Evolutionary conservation across 75 land plant species (phyloP), one percentile per base, ranked within the genome.

Genomic region (Larix kaempferi): DNA sequence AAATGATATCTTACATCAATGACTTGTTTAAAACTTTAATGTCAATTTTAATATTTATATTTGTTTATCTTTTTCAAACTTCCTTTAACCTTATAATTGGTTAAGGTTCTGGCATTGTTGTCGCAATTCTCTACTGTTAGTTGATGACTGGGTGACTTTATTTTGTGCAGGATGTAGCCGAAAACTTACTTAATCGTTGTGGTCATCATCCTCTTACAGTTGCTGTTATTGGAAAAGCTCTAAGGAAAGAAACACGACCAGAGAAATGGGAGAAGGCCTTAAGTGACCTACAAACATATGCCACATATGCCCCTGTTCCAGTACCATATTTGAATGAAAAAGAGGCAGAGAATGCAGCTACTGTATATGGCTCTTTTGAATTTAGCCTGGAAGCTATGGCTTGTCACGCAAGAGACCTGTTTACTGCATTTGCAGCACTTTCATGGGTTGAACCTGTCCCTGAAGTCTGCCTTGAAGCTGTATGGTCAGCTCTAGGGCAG

Each of bases 141-240:
- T 67, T 44, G 16, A 37, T 67, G n/a, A 17, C 49, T 37, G 19
- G 2, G 22, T 67, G 33, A 74, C 61, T 3, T 74, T 52, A 54
- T 77, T 29, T 57, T 5, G 56, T 58, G 59, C 61, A 84, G 88
- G 58, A 69, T 29, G 57, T 75, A 39, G 79, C 83, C 35, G 89
- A 87, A 27, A 78, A 23, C n/a, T 82, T 87, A 55, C 80, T 84
- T 33, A 78, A 87, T 57, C 64, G 86, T 2, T 87, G 89, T 59
- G 89, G 89, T 37, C 82, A 87, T 76, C 89, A 87, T 56, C 89
- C 89, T 75, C 86, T 87, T 16, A 87, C 89, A 22, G 82, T 87
- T 58, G 87, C 89, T 67, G 89, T 87, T 21, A 84, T 87, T 74
- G 89, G 86, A 16, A 84, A 87, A 77, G 86, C 86, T 56, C 89